These are phyloP conservation scores for Nannizziopsis barbatae DNA, from an alignment of 2,329 filamentous ascomycete species.

Conservation along the genomic window DNA sequence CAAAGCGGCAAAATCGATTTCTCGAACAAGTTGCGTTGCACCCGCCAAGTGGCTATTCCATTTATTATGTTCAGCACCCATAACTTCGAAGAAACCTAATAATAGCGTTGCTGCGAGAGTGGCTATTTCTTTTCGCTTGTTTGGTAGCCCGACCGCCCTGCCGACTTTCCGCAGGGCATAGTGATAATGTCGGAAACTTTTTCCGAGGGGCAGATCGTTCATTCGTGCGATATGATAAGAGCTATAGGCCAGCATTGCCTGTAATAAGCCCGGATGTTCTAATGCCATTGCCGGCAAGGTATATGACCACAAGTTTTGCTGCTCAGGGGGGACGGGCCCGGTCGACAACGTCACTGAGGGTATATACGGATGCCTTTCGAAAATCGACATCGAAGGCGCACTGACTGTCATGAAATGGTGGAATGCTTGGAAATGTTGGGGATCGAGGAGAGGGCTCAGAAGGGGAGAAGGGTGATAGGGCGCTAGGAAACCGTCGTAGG, in stretches of 20 bases:
- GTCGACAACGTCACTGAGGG: conserved; percentile 55
- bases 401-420: conserved; percentile 86
- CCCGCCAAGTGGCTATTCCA: conserved; percentile 91
- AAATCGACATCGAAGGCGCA: conserved; percentile 73
- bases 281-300: conserved; percentile 75
- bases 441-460: conserved; percentile 65
- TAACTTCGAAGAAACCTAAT: conserved; percentile 85
- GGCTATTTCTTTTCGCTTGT: conserved; percentile 59
- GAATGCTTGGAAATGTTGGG: conserved; percentile 70
- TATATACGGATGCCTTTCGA: conserved; percentile 70
- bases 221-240: conserved; percentile 81
- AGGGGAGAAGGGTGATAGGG: conserved; percentile 55
- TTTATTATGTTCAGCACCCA: conserved; percentile 85
- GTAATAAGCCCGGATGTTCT: conserved; percentile 72
- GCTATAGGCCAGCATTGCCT: conserved; percentile 78
- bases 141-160: conserved; percentile 58
- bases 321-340: conserved; percentile 48
- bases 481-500: conserved; percentile 43
- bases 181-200: conserved; percentile 85
- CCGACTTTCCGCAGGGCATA: conserved; percentile 69
- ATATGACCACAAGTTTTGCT: conserved; percentile 54
- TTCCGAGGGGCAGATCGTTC: conserved; percentile 60
- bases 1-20: conserved; percentile 67
- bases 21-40: conserved; percentile 66
- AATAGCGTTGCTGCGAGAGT: conserved; percentile 82